Evolutionary conservation across 73 alveolate genomes (phyloP).

Genomic region (Paramecium biaurelia): DNA sequence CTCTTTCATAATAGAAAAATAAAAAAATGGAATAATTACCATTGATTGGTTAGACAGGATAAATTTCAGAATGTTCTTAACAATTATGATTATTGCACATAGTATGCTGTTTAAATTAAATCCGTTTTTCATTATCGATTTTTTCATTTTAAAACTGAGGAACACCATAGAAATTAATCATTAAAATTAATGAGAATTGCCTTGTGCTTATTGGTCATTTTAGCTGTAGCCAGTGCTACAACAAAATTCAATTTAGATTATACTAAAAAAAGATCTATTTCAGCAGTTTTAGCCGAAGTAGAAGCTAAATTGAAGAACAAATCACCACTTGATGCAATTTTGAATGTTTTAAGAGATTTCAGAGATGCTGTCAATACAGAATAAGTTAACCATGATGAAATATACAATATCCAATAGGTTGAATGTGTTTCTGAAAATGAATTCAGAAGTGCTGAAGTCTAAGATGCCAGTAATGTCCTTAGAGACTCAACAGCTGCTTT

Average conservation of each 20-base stretch:
- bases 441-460: constrained; percentile 5
- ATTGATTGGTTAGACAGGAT: background rate
- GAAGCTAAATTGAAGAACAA: background rate
- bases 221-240: background rate
- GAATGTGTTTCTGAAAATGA: background rate
- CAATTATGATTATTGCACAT: background rate
- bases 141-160: background rate
- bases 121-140: background rate
- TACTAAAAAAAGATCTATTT: background rate
- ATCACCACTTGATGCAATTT: background rate
- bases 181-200: background rate
- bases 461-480: constrained; percentile 1
- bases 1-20: background rate
- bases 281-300: background rate
- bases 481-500: constrained; percentile 4
- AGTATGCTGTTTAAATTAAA: background rate
- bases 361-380: constrained; percentile 28
- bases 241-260: background rate
- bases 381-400: background rate
- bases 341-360: background rate
- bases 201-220: background rate
- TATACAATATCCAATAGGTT: background rate
- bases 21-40: background rate
- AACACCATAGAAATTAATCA: background rate
- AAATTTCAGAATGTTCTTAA: background rate